Evolutionary conservation across 371 early-diverging fungal species (phyloP).

Genomic region (Mortierella sp.): DNA sequence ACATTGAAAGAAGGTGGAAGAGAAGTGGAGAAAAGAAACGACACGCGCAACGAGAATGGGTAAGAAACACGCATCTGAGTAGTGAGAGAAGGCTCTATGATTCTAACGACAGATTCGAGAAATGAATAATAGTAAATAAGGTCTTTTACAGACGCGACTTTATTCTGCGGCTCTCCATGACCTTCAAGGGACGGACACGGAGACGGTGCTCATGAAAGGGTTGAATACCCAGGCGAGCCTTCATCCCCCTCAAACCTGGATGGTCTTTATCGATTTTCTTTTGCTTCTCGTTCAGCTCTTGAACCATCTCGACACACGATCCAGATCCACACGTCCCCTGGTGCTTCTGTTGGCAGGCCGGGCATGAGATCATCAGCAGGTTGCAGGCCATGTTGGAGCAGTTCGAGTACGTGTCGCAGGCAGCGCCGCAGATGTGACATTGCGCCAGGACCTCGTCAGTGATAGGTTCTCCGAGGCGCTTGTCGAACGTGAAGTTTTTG

Average conservation of each 20-base stretch:
- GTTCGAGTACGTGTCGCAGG: constrained; percentile 75
- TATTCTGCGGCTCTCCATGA: constrained; percentile 37
- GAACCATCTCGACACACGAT: constrained; percentile 66
- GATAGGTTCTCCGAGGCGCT: constrained; percentile 79
- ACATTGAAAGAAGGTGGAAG: too few species aligned
- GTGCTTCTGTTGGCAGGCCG: constrained; percentile 67
- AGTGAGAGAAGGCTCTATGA: neutral
- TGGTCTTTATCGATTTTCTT: constrained; percentile 30
- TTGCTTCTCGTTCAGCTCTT: constrained; percentile 47
- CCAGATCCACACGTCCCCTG: constrained; percentile 74
- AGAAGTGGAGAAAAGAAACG: neutral
- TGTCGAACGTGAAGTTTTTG: constrained; percentile 87
- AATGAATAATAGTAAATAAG: neutral
- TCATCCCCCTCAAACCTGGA: constrained; percentile 45
- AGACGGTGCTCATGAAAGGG: constrained; percentile 43
- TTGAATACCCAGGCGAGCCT: constrained; percentile 42
- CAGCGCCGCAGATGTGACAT: constrained; percentile 79
- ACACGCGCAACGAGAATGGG: too few species aligned
- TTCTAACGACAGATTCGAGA: neutral
- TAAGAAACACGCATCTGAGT: too few species aligned
- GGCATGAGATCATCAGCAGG: constrained; percentile 79
- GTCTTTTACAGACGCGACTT: constrained; percentile 9
- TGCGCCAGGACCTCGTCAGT: constrained; percentile 72
- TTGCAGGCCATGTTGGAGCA: constrained; percentile 78
- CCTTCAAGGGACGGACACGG: constrained; percentile 38